A percentile compares a stretch with the other conserved stretches of the same genome.
phyloP scores from a whole-genome alignment of 192 early-diverging fungal genomes.

The Linderina pennispora region DNA sequence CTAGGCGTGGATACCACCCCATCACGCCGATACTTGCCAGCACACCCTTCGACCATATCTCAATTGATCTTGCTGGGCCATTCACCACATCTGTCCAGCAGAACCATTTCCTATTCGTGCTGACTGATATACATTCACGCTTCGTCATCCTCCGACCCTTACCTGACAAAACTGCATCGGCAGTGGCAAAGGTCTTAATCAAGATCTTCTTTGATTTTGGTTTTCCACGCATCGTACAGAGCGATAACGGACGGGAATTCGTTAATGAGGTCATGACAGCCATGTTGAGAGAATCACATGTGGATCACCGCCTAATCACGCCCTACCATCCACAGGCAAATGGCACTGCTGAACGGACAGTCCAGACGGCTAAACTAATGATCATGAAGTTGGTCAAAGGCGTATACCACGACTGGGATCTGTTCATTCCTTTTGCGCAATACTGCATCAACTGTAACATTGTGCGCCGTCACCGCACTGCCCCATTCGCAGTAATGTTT shows the following conservation, averaged over 20 bases:
- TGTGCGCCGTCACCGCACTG: conserved; percentile 11
- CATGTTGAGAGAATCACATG: conserved; percentile 2
- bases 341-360: conserved; percentile 35
- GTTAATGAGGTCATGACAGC: conserved; percentile 21
- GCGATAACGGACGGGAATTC: conserved; percentile 46
- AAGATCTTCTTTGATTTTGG: conserved; percentile 5
- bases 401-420: conserved; percentile 17
- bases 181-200: neutral
- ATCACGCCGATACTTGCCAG: neutral
- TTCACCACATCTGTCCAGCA: neutral
- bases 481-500: conserved; percentile 46
- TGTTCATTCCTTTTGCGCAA: conserved; percentile 30
- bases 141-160: neutral
- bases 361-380: conserved; percentile 13
- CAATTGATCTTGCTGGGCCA: conserved; percentile 1
- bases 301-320: conserved; percentile 31
- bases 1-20: neutral
- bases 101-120: neutral
- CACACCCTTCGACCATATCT: neutral
- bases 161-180: neutral
- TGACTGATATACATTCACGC: conserved; percentile 4
- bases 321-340: conserved; percentile 44
- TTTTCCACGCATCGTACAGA: conserved; percentile 19
- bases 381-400: conserved; percentile 21
- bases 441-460: conserved; percentile 29